Evolutionary conservation across 1,284 basidiomycete species (phyloP).

Genomic region (Tilletiaria anomala): DNA sequence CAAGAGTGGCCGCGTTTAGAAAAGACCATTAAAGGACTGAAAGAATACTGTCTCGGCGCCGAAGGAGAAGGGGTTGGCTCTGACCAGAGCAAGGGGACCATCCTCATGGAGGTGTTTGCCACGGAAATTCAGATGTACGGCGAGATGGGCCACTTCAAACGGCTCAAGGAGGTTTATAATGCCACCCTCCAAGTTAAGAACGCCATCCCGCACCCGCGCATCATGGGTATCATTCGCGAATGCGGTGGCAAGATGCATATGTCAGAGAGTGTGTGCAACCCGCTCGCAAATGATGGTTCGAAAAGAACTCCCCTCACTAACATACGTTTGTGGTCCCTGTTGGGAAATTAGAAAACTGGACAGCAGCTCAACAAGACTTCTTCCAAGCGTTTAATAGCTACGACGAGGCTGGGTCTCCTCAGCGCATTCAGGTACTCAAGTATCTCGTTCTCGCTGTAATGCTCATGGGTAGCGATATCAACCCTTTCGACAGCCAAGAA

Average conservation of each 20-base stretch:
- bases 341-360: slow-evolving; percentile 84
- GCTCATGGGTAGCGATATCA: slow-evolving; percentile 94
- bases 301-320: too few relatives aligned
- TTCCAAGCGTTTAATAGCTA: slow-evolving; percentile 98
- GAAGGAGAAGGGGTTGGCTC: slow-evolving; percentile 41
- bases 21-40: slow-evolving; percentile 45
- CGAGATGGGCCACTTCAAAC: slow-evolving; percentile 84
- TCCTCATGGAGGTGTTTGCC: slow-evolving; percentile 92
- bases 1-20: slow-evolving; percentile 69
- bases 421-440: slow-evolving; percentile 93
- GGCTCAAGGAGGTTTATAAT: slow-evolving; percentile 96
- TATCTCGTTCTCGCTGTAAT: slow-evolving; percentile 96
- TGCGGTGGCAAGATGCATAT: slow-evolving; percentile 99
- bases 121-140: slow-evolving; percentile 99
- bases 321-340: neutral
- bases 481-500: slow-evolving; percentile 98
- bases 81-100: slow-evolving; percentile 76
- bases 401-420: slow-evolving; percentile 90
- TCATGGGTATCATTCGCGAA: slow-evolving; percentile 97
- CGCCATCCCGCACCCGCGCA: slow-evolving; percentile 92
- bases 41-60: slow-evolving; percentile 41
- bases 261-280: slow-evolving; percentile 87
- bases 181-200: slow-evolving; percentile 81
- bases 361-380: slow-evolving; percentile 88
- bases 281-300: too few relatives aligned